Percentiles rank a stretch among this genome's conserved stretches.
Evolutionary conservation across 208 protist genomes (phyloP).

Genomic region (Vickermania ingenoplastis): DNA sequence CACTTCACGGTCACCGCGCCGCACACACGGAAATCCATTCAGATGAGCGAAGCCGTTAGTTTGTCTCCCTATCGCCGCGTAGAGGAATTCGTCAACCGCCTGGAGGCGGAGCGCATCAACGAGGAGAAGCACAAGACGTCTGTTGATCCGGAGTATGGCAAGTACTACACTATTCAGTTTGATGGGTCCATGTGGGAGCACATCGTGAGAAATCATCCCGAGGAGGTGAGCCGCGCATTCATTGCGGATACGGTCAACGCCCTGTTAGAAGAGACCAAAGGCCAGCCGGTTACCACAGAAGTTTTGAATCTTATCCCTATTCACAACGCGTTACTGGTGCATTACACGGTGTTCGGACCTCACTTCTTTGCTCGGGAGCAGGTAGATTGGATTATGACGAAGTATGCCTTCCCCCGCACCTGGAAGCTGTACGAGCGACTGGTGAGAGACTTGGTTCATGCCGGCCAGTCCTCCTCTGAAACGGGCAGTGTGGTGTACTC

Average conservation of each 20-base stretch:
- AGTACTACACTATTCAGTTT: constrained; percentile 4
- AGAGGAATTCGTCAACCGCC: not conserved
- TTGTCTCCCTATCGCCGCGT: not conserved
- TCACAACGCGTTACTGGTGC: constrained; percentile 7
- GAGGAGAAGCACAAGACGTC: not conserved
- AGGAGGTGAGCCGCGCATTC: constrained; percentile 4
- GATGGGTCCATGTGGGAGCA: constrained; percentile 5
- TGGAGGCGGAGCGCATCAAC: not conserved
- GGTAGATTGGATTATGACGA: constrained; percentile 7
- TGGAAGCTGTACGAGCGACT: constrained; percentile 7
- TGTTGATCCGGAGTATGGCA: not conserved
- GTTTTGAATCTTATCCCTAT: constrained; percentile 11
- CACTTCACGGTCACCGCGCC: not conserved
- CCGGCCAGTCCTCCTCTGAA: not conserved
- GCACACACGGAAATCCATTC: not conserved
- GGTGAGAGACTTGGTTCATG: constrained; percentile 1
- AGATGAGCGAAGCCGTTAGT: not conserved
- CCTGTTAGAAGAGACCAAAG: not conserved
- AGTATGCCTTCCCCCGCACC: constrained; percentile 9
- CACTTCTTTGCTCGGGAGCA: constrained; percentile 1
- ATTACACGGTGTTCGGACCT: constrained; percentile 7
- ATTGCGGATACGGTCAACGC: constrained; percentile 7
- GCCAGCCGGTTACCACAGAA: not conserved
- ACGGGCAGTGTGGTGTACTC: not conserved
- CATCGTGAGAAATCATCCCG: not conserved